Evolutionary conservation across 2,329 filamentous ascomycete species (phyloP), one percentile per base, ranked within the genome.

Genomic region (Penicillium psychrosexuale): DNA sequence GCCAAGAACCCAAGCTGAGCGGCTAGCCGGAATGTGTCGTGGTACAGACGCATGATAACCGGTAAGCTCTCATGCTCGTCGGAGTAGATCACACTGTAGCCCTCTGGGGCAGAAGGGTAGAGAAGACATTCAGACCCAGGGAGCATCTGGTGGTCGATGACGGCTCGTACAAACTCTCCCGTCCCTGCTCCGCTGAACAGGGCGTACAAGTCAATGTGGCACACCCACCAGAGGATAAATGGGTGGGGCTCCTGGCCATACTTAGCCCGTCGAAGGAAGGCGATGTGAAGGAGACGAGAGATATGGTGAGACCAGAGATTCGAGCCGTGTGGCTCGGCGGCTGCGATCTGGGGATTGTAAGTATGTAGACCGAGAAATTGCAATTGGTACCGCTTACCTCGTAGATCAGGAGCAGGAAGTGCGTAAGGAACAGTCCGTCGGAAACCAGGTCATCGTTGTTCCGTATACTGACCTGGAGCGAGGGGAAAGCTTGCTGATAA

Each of bases 351-450:
- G 28, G 38, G 33, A 38, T 46, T 22, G 9, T 30, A n/a, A 49
- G 51, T 69, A 66, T 11, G 33, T 28, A 30, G 27, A 22, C 12
- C 31, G 50, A 15, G 6, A n/a, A 58, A 56, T 15, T 7, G 15
- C 5, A 11, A 65, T 5, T 12, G 6, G 8, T 8, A 27, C 11
- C 15, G 58, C 73, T 67, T 56, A 82, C 79, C 69, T 84, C 82
- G 63, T 84, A 84, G 19, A 84, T 69, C 31, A 84, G 74, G 8
- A 84, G 74, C 4, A 84, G 69, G 57, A 83, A 83, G 64, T 84
- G 81, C 1, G 81, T 80, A 28, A 83, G 73, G 55, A 84, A 79
- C 24, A 80, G 73, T n/a, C 80, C 81, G 62, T 84, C 80, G 0
- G 80, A 82, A 17, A 78, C 74, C n/a, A 83, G 69, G 60, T 84